These are phyloP conservation scores for Eutrema heterophyllum DNA, from an alignment of 345 rosid genomes.

Conservation along the genomic window DNA sequence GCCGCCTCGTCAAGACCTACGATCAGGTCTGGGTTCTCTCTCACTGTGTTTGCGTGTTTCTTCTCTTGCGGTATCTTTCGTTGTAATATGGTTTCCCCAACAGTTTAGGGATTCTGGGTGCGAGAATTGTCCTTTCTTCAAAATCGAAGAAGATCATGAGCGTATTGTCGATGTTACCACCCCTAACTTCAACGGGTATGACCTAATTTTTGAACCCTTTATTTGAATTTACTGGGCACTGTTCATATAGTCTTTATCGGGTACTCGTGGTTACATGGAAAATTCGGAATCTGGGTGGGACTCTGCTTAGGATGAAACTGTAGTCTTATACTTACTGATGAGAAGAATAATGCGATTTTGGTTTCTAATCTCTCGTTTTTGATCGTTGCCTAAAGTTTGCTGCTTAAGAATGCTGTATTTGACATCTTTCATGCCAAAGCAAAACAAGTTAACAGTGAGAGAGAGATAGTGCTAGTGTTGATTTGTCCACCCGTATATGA, in stretches of 20 bases:
- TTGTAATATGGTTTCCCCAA: neutral
- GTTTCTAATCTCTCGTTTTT: neutral
- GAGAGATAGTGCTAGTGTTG: neutral
- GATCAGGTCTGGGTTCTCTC: slow-evolving; percentile 52
- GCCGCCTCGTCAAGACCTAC: slow-evolving; percentile 86
- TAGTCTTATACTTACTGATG: neutral
- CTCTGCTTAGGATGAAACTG: neutral
- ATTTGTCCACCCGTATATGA: neutral
- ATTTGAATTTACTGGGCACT: neutral
- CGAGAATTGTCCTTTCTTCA: slow-evolving; percentile 81
- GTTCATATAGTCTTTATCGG: neutral
- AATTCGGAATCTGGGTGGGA: neutral
- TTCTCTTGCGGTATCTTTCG: neutral
- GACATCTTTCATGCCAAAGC: neutral
- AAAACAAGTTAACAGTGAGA: neutral
- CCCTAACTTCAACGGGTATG: slow-evolving; percentile 75
- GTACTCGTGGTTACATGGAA: neutral
- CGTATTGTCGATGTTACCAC: slow-evolving; percentile 84
- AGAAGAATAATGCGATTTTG: neutral
- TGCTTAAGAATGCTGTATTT: slow-evolving; percentile 1
- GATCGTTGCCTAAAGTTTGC: neutral
- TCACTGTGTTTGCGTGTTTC: neutral
- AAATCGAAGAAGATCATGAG: slow-evolving; percentile 79
- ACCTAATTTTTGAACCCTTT: neutral
- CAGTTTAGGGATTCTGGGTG: slow-evolving; percentile 84